Percentiles rank a stretch among this genome's conserved stretches.
These are phyloP conservation scores for Sugiyamaella pinicola DNA, from an alignment of 1,139 yeast genomes.

Conservation along the genomic window DNA sequence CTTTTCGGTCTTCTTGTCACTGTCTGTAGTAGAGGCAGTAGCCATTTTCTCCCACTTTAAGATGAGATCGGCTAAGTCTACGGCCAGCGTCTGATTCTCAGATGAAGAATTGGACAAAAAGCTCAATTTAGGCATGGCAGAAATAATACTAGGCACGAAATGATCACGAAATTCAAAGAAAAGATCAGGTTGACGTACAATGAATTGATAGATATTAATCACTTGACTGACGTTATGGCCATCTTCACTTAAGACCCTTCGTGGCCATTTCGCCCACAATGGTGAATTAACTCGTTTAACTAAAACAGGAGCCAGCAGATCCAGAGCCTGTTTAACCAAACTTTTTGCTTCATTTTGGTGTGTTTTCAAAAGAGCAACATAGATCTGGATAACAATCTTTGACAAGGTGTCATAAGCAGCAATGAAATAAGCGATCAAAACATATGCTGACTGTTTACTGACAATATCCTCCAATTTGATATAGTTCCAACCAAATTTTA, in stretches of 20 bases:
- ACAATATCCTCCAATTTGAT: slow-evolving; percentile 86
- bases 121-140: slow-evolving; percentile 94
- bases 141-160: slow-evolving; percentile 82
- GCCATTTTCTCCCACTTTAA: slow-evolving; percentile 73
- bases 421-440: slow-evolving; percentile 83
- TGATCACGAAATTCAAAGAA: slow-evolving; percentile 88
- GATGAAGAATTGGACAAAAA: slow-evolving; percentile 76
- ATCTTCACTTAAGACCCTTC: slow-evolving; percentile 88
- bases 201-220: slow-evolving; percentile 84
- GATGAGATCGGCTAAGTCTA: slow-evolving; percentile 84
- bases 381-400: slow-evolving; percentile 86
- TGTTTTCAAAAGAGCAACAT: slow-evolving; percentile 83
- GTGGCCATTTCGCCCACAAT: slow-evolving; percentile 94
- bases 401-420: slow-evolving; percentile 88
- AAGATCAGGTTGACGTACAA: slow-evolving; percentile 81
- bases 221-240: slow-evolving; percentile 82
- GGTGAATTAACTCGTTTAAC: slow-evolving; percentile 67
- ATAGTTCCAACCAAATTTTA: slow-evolving; percentile 93
- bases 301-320: slow-evolving; percentile 85
- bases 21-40: slow-evolving; percentile 7
- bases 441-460: slow-evolving; percentile 91
- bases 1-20: slow-evolving; percentile 22
- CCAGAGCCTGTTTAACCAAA: slow-evolving; percentile 85
- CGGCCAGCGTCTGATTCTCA: slow-evolving; percentile 83
- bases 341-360: slow-evolving; percentile 84